Percentiles rank a stretch among this genome's conserved stretches.
phyloP scores from a whole-genome alignment of 169 alveolate genomes.

The Pseudocohnilembus persalinus region DNA sequence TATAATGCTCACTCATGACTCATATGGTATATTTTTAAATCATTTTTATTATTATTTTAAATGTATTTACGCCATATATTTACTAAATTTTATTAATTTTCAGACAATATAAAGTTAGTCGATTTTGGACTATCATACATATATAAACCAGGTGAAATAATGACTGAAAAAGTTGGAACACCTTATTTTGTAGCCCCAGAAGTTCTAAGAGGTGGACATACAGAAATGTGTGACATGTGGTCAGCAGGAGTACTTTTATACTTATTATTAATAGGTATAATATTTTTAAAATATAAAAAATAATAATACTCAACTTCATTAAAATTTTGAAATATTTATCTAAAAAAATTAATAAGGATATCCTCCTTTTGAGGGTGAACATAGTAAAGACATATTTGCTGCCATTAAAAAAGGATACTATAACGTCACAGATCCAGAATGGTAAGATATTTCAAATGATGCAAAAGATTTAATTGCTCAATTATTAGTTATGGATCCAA shows the following conservation, averaged over 20 bases:
- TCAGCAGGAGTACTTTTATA: constrained; percentile 88
- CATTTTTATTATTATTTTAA: background rate
- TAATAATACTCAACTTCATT: too few relatives aligned
- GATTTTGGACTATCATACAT: constrained; percentile 49
- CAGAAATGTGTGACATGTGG: constrained; percentile 91
- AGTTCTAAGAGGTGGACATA: constrained; percentile 71
- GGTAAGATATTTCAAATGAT: constrained; percentile 82
- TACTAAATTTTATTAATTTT: background rate
- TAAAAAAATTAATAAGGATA: too few relatives aligned
- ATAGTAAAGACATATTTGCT: constrained; percentile 80
- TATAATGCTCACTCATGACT: constrained; percentile 58
- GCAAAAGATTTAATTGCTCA: constrained; percentile 88
- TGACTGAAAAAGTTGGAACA: constrained; percentile 82
- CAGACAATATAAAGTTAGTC: constrained; percentile 3
- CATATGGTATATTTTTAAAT: constrained; percentile 24
- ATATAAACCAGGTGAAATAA: constrained; percentile 15
- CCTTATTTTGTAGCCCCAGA: constrained; percentile 91
- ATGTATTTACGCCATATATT: too few relatives aligned
- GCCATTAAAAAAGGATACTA: constrained; percentile 73
- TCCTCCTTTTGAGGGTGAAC: constrained; percentile 81
- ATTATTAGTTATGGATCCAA: constrained; percentile 81
- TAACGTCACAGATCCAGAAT: constrained; percentile 51
- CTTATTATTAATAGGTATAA: constrained; percentile 87
- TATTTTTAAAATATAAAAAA: too few relatives aligned
- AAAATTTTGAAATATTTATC: too few relatives aligned